Conservation (phyloP, 306 rosid species). For the Quillaja saponaria region DNA sequence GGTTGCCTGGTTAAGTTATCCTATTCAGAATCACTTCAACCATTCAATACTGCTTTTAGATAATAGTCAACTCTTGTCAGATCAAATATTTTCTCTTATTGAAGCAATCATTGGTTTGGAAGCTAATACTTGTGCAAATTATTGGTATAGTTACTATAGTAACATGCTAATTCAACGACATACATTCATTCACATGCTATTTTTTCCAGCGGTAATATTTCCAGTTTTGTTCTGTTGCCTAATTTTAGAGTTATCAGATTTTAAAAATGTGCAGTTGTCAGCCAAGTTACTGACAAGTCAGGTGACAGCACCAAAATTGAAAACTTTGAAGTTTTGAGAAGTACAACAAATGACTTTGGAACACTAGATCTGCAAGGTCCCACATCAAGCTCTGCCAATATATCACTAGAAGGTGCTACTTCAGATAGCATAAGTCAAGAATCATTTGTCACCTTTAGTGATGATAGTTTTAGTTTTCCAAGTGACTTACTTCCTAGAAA, state of each 20-base stretch:
- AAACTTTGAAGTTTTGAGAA: constrained; percentile 30
- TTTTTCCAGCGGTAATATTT: background rate
- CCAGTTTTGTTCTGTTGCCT: constrained; percentile 11
- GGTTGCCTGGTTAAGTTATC: too few species aligned
- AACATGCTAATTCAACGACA: too few species aligned
- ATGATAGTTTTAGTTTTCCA: constrained; percentile 35
- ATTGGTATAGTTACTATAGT: too few species aligned
- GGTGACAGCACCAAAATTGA: constrained; percentile 33
- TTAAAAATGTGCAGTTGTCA: constrained; percentile 42
- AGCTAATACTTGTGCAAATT: too few species aligned
- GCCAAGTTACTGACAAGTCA: constrained; percentile 30
- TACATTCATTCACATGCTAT: too few species aligned
- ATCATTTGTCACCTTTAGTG: constrained; percentile 20
- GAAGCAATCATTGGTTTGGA: too few species aligned
- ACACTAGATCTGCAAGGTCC: constrained; percentile 29
- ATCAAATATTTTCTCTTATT: too few species aligned
- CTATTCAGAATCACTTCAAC: too few species aligned
- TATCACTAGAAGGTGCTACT: constrained; percentile 28
- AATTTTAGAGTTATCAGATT: constrained; percentile 10
- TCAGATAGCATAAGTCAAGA: constrained; percentile 39
- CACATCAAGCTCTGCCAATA: constrained; percentile 25
- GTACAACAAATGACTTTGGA: constrained; percentile 26
- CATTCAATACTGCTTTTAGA: too few species aligned
- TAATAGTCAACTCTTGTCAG: too few species aligned
- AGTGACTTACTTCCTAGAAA: constrained; percentile 33